A percentile compares a stretch with the other conserved stretches of the same genome.
Conservation (phyloP, 768 basidiomycete species). For the Gautieria morchelliformis region DNA sequence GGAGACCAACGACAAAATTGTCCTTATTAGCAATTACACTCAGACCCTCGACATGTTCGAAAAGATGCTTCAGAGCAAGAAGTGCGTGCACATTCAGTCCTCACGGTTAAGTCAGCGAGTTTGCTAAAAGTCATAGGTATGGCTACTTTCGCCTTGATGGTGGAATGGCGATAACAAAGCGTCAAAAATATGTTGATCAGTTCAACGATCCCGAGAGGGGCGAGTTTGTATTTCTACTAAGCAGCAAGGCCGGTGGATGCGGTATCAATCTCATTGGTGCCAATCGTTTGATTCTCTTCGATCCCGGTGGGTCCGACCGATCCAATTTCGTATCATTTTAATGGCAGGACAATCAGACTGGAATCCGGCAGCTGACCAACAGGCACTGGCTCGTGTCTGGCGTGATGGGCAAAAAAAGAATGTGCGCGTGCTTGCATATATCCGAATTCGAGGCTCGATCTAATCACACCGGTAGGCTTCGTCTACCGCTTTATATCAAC, state of each 20-base stretch:
- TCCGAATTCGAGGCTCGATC: background rate
- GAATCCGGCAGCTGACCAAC: constrained; percentile 98
- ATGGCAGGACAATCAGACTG: constrained; percentile 50
- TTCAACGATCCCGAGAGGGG: constrained; percentile 91
- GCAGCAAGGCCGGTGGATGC: constrained; percentile 92
- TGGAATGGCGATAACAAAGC: constrained; percentile 84
- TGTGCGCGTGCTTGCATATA: constrained; percentile 41
- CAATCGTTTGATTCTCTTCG: constrained; percentile 90
- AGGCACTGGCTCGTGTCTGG: constrained; percentile 97
- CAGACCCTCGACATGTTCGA: constrained; percentile 92
- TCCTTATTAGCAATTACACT: constrained; percentile 93
- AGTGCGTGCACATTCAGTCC: constrained; percentile 34
- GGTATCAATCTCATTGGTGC: constrained; percentile 97
- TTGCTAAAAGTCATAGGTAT: constrained; percentile 44
- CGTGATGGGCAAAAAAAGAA: constrained; percentile 99
- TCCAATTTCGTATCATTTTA: background rate
- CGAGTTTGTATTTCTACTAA: constrained; percentile 89
- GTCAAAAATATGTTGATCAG: constrained; percentile 92
- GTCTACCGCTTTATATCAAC: constrained; percentile 99
- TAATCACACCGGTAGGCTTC: constrained; percentile 51
- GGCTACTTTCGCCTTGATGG: constrained; percentile 89
- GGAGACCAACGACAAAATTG: constrained; percentile 88
- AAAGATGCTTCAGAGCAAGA: constrained; percentile 75
- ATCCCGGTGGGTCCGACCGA: constrained; percentile 56
- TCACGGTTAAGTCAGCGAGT: background rate